Percentiles rank a stretch among this genome's conserved stretches.
phyloP scores from a whole-genome alignment of 148 eudicot species.

The Chenopodium suecicum region DNA sequence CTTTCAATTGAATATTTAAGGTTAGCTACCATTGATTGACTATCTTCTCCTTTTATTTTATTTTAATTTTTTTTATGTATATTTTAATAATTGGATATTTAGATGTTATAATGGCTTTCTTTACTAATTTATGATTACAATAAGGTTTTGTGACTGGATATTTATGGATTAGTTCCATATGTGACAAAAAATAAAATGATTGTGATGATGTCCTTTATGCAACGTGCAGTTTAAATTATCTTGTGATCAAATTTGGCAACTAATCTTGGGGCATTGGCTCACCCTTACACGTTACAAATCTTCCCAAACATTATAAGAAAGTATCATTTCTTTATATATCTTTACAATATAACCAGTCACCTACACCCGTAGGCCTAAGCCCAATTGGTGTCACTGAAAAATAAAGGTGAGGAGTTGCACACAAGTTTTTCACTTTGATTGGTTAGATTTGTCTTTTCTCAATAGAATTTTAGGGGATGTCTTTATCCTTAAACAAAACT shows the following conservation, averaged over 20 bases:
- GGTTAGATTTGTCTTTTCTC: too few relatives aligned
- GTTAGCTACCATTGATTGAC: constrained; percentile 32
- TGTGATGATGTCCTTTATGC: not conserved
- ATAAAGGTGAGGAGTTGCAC: too few relatives aligned
- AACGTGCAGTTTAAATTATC: not conserved
- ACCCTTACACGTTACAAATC: too few relatives aligned
- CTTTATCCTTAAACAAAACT: too few relatives aligned
- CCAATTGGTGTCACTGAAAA: too few relatives aligned
- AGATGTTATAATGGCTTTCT: constrained; percentile 17
- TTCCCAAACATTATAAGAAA: not conserved
- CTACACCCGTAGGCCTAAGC: too few relatives aligned
- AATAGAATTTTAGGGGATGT: too few relatives aligned
- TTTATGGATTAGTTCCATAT: not conserved
- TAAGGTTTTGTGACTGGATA: not conserved
- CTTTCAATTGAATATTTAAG: constrained; percentile 48
- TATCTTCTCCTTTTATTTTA: not conserved
- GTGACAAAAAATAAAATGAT: not conserved
- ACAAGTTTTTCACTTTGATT: too few relatives aligned
- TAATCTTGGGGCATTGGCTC: not conserved
- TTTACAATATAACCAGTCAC: not conserved
- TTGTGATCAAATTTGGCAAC: not conserved
- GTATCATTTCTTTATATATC: not conserved
- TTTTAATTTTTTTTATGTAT: not conserved
- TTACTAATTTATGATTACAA: not conserved
- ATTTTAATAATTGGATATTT: constrained; percentile 10